Percentiles rank a stretch among this genome's conserved stretches.
phyloP scores from a whole-genome alignment of 2,329 filamentous ascomycete species.

The Cryphonectria carpinicola region DNA sequence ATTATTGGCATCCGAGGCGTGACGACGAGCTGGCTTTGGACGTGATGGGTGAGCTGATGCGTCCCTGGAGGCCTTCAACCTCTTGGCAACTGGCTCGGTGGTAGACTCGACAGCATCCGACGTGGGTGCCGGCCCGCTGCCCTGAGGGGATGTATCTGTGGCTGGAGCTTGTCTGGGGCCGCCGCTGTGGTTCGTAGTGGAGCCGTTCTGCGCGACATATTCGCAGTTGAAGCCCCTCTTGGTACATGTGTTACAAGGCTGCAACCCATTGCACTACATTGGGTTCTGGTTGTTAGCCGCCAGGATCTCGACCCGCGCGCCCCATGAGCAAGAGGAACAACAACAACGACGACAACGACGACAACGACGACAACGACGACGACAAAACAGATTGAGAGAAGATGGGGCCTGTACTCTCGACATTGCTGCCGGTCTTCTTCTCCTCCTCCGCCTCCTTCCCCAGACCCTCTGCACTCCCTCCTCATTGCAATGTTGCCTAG shows the following conservation, averaged over 20 bases:
- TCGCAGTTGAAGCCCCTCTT: conserved; percentile 54
- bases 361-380: no score
- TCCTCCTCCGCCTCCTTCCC: no score
- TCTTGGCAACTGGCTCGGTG: conserved; percentile 17
- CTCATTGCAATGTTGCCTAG: not conserved
- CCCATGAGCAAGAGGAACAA: not conserved
- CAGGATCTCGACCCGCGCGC: not conserved
- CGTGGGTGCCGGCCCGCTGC: conserved; percentile 27
- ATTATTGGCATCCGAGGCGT: conserved; percentile 28
- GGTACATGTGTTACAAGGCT: conserved; percentile 61
- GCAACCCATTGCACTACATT: conserved; percentile 62
- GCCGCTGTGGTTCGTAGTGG: conserved; percentile 31
- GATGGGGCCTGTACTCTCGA: no score
- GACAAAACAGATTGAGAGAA: not conserved
- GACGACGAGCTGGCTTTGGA: conserved; percentile 5
- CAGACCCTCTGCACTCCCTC: not conserved
- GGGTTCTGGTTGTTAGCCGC: conserved; percentile 23
- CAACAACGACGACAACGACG: no score
- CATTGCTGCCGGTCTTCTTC: not conserved
- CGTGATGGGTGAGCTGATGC: not conserved
- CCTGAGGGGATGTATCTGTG: conserved; percentile 31
- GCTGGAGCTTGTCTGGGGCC: conserved; percentile 37
- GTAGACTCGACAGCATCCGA: conserved; percentile 18
- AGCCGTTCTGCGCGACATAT: conserved; percentile 42
- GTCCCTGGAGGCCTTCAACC: conserved; percentile 29